These are phyloP conservation scores for Salvia miltiorrhiza DNA, from an alignment of 257 asterid genomes.

Conservation along the genomic window DNA sequence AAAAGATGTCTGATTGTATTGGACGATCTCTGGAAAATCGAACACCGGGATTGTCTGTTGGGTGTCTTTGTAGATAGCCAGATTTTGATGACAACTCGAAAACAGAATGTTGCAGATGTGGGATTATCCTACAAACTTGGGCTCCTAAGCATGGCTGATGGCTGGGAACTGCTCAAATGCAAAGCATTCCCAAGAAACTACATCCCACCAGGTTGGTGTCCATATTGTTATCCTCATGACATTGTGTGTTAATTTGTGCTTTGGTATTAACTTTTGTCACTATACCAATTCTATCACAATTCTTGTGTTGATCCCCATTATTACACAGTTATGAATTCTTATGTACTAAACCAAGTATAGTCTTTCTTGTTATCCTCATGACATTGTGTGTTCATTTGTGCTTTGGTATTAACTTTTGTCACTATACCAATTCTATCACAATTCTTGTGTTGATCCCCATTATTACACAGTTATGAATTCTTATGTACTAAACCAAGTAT, in stretches of 20 bases:
- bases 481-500: background rate
- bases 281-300: background rate
- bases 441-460: background rate
- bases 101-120: constrained; percentile 7
- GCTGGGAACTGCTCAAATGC: constrained; percentile 20
- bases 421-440: background rate
- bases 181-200: background rate
- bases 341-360: background rate
- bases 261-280: background rate
- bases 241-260: background rate
- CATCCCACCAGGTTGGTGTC: background rate
- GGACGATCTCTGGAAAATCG: constrained; percentile 23
- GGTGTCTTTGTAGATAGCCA: constrained; percentile 19
- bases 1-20: constrained; percentile 24
- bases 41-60: constrained; percentile 16
- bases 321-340: background rate
- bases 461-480: background rate
- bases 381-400: background rate
- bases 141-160: constrained; percentile 1
- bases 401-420: background rate
- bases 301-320: background rate
- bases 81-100: constrained; percentile 26
- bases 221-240: background rate
- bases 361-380: background rate
- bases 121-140: constrained; percentile 3